Conservation (phyloP, 2,329 filamentous ascomycete genomes). For the Periconia macrospinosa region DNA sequence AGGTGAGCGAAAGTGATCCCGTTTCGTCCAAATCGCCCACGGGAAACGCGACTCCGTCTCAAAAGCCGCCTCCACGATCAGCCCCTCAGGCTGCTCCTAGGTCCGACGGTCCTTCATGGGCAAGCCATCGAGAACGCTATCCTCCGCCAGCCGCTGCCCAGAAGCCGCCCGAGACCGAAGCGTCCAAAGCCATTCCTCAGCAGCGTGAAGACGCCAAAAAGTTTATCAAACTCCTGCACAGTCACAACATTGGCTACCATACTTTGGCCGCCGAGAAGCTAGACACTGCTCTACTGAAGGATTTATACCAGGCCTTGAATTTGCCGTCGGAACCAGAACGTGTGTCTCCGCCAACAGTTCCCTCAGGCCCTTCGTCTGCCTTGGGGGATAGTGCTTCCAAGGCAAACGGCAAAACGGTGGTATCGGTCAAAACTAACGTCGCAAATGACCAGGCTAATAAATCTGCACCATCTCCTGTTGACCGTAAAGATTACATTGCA, state of each 20-base stretch:
- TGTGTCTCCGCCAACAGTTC: conserved; percentile 23
- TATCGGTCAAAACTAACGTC: conserved; percentile 23
- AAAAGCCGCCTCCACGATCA: conserved; percentile 24
- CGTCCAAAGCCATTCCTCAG: conserved; percentile 13
- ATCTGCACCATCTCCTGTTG: conserved; percentile 52
- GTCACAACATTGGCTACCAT: conserved; percentile 71
- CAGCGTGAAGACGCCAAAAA: conserved; percentile 38
- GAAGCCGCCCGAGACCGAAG: conserved; percentile 6
- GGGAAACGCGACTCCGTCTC: conserved; percentile 7
- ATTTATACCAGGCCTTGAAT: conserved; percentile 30
- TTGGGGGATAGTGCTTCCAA: conserved; percentile 5
- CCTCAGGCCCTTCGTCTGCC: conserved; percentile 5
- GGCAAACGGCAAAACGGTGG: conserved; percentile 15
- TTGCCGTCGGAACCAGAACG: conserved; percentile 31
- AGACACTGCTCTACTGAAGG: conserved; percentile 28
- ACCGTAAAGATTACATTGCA: conserved; percentile 76
- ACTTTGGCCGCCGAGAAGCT: conserved; percentile 56
- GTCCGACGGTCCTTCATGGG: neutral
- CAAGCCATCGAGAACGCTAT: conserved; percentile 14
- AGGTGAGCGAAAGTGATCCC: conserved; percentile 64
- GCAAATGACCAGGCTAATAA: conserved; percentile 16
- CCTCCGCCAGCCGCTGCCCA: conserved; percentile 18
- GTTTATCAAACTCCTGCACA: conserved; percentile 44
- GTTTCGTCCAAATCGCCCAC: conserved; percentile 14
- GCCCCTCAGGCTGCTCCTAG: conserved; percentile 14